Evolutionary conservation across 345 rosid species (phyloP).

Genomic region (Rhodamnia argentea): DNA sequence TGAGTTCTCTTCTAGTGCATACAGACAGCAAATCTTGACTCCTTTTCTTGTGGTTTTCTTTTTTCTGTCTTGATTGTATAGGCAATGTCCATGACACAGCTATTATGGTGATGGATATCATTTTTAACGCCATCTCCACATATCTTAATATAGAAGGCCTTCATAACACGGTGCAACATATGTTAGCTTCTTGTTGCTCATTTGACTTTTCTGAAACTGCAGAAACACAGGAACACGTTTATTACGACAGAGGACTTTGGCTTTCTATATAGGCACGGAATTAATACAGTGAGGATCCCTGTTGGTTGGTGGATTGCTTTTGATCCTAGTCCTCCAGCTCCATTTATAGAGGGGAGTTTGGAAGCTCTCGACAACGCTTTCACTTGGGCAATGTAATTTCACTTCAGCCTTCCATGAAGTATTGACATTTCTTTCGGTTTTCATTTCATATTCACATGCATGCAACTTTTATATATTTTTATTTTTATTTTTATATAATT

Average conservation of each 20-base stretch:
- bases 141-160: neutral
- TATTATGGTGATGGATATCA: neutral
- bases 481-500: too few species aligned
- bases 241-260: constrained; percentile 50
- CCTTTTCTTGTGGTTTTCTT: neutral
- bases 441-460: neutral
- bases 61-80: neutral
- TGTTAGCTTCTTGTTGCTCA: neutral
- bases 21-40: neutral
- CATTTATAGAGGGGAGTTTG: constrained; percentile 51
- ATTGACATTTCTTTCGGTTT: neutral
- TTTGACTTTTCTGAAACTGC: constrained; percentile 8
- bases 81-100: neutral
- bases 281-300: constrained; percentile 67
- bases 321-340: constrained; percentile 67
- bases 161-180: neutral
- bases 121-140: neutral
- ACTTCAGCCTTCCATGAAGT: constrained; percentile 1
- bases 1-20: neutral
- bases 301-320: constrained; percentile 82
- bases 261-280: constrained; percentile 47
- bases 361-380: constrained; percentile 68
- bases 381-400: constrained; percentile 62
- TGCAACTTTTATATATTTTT: too few species aligned
- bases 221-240: constrained; percentile 53